Conservation (phyloP, 179 eudicot genomes). For the Sideroxylon spinosum region DNA sequence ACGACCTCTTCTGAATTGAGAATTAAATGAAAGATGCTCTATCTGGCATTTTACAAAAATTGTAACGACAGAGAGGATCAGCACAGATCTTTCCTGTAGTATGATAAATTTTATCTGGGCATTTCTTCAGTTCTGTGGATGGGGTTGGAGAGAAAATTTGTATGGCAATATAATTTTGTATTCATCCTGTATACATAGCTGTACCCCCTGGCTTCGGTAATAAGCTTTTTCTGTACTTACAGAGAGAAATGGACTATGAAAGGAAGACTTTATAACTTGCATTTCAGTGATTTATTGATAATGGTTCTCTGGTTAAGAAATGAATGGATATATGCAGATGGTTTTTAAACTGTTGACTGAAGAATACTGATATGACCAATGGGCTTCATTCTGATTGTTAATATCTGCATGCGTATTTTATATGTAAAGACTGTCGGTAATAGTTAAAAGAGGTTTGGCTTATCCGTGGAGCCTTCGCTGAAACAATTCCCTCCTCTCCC, state of each 20-base stretch:
- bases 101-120: not conserved
- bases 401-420: not conserved
- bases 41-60: slow-evolving; percentile 1
- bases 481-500: too few species aligned
- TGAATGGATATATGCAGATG: not conserved
- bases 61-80: not conserved
- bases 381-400: slow-evolving; percentile 5
- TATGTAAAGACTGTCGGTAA: not conserved
- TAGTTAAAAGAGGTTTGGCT: not conserved
- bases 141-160: not conserved
- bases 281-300: not conserved
- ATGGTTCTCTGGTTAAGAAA: not conserved
- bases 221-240: not conserved
- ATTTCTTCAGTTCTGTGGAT: not conserved
- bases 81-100: not conserved
- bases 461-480: not conserved
- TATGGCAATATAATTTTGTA: not conserved
- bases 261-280: not conserved
- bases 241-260: not conserved
- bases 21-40: too few species aligned
- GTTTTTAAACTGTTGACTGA: not conserved
- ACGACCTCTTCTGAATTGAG: not conserved
- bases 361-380: not conserved
- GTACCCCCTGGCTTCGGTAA: not conserved
- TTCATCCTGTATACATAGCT: not conserved